phyloP scores from a whole-genome alignment of 2,329 filamentous ascomycete genomes.

The Gyromitra esculenta region DNA sequence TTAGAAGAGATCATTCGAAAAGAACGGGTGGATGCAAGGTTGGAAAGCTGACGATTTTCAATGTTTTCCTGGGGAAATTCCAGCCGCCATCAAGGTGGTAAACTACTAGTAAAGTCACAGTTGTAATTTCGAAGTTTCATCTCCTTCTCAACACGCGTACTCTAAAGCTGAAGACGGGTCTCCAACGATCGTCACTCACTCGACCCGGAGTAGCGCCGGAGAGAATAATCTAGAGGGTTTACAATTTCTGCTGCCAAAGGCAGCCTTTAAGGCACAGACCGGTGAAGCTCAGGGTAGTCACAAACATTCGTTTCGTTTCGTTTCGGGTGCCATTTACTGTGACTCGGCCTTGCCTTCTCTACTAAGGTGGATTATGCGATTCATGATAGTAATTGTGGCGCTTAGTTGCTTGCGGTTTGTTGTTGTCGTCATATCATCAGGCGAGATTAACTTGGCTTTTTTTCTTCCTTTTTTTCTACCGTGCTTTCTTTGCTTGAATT shows the following conservation, averaged over 20 bases:
- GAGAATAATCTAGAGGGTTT: not conserved
- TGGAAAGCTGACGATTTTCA: slow-evolving; percentile 25
- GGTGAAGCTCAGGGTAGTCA: slow-evolving; percentile 15
- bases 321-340: slow-evolving; percentile 31
- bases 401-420: slow-evolving; percentile 5
- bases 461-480: slow-evolving; percentile 5
- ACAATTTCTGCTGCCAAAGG: not conserved
- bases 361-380: slow-evolving; percentile 6
- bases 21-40: slow-evolving; percentile 20
- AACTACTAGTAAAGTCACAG: slow-evolving; percentile 30
- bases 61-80: slow-evolving; percentile 14
- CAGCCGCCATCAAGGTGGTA: slow-evolving; percentile 16
- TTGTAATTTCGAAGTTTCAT: slow-evolving; percentile 33
- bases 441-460: slow-evolving; percentile 1
- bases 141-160: slow-evolving; percentile 6
- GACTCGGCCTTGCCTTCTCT: slow-evolving; percentile 9
- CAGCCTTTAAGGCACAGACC: slow-evolving; percentile 8
- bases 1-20: not conserved
- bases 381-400: slow-evolving; percentile 38
- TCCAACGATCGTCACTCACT: slow-evolving; percentile 13
- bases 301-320: slow-evolving; percentile 20
- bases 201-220: slow-evolving; percentile 12
- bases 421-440: slow-evolving; percentile 29
- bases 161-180: slow-evolving; percentile 3
- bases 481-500: slow-evolving; percentile 17